Base-by-base conservation (phyloP, 2,329 filamentous ascomycete genomes). In the Ophiostoma australiae region DNA sequence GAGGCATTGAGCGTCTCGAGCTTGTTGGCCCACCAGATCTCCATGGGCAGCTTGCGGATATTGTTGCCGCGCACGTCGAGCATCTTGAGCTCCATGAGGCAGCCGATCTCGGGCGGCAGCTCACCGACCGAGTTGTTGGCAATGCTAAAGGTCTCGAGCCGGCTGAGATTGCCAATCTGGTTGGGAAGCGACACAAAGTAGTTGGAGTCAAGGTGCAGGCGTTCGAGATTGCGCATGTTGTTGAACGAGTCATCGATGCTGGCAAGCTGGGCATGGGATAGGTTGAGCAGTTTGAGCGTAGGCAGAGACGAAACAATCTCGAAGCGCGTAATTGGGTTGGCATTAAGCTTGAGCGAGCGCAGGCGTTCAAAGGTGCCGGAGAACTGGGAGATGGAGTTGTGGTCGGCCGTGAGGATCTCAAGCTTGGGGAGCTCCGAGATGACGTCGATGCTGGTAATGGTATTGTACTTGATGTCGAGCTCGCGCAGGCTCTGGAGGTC, bases 41-140 rank as follows among this genome's bases (percentile, higher is more conserved):
- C 95, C 77, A 92, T 88, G 1, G 95, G 95, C 41, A 99, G 83
- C 76, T 90, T 91, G 74, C 90, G 91, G 72, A 99, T 86, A 77
- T 98, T 99, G 82, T 98, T 99, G 77, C 95, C 93, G 74, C 94
- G 88, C 23, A 98, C 86, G 78, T 99, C 94, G 58, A 99, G 84
- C 73, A 93, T 90, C 70, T 89, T 90, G 73, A 99, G 84, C 78
- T 98, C 94, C 0, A 85, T 87, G 33, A 99, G 84, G 74, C 92
- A 94, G 5, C 95, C 95, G 74, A 99, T 93, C 75, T 97, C 93
- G 0, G 91, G 80, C 4, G 95, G 95, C 39, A 99, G 82, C 75
- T 92, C 89, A 72, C 90, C 91, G 3, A 99, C 85, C 0, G 91
- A 90, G 78, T 99, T 99, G 79, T 94, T 92, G 55, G 94, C 93